phyloP scores from a whole-genome alignment of 23 red algal species.

The Agarophyton chilense region DNA sequence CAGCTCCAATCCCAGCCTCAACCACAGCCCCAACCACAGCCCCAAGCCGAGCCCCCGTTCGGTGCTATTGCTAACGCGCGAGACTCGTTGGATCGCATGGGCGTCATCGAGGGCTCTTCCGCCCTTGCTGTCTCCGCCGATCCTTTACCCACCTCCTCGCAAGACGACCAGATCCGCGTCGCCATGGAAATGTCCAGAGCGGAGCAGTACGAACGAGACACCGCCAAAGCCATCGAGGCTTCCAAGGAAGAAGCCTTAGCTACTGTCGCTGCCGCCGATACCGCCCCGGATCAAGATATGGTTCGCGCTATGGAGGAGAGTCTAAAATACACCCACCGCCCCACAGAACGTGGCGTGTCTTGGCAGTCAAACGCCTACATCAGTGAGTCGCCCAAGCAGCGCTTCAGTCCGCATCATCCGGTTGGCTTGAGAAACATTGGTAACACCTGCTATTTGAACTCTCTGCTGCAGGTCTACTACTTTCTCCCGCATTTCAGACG shows the following conservation, averaged over 20 bases:
- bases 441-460: conserved; percentile 99
- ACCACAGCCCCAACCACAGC: not conserved
- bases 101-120: not conserved
- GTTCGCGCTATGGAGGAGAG: conserved; percentile 66
- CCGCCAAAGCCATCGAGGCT: conserved; percentile 9
- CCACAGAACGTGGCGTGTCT: conserved; percentile 2
- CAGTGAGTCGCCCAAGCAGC: not conserved
- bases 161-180: conserved; percentile 2
- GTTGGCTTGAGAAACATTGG: conserved; percentile 94
- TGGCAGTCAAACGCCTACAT: conserved; percentile 9
- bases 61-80: conserved; percentile 27
- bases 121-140: not conserved
- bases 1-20: too few species aligned
- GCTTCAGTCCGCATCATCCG: conserved; percentile 28
- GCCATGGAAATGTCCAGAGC: conserved; percentile 29
- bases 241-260: conserved; percentile 31
- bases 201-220: conserved; percentile 63
- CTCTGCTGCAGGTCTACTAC: conserved; percentile 94
- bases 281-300: conserved; percentile 39
- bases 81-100: conserved; percentile 1
- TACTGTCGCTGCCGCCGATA: not conserved
- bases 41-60: not conserved
- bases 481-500: conserved; percentile 78
- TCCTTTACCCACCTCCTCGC: not conserved
- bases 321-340: conserved; percentile 28